Conservation (phyloP, 106 monocot genomes). For the Xerophyta viscosa region DNA sequence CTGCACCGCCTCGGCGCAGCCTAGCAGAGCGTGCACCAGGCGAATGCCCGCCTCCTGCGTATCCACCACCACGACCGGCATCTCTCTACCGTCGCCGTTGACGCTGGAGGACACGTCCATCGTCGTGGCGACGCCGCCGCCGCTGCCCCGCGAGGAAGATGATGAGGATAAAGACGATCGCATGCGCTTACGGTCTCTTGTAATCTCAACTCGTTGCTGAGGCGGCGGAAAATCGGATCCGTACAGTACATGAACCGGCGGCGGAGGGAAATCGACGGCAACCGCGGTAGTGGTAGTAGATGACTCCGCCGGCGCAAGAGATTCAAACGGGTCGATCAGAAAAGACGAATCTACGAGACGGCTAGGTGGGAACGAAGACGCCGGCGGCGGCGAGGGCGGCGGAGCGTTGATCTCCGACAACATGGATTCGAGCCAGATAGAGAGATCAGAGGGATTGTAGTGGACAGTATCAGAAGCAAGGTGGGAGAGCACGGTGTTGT, state of each 20-base stretch:
- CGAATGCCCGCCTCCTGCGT: conserved; percentile 79
- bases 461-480: conserved; percentile 63
- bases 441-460: conserved; percentile 87
- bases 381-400: conserved; percentile 15
- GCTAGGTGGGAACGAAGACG: too few species aligned
- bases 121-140: too few species aligned
- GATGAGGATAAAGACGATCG: conserved; percentile 43
- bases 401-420: conserved; percentile 67
- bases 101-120: too few species aligned
- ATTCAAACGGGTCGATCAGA: too few species aligned
- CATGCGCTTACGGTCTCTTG: conserved; percentile 47
- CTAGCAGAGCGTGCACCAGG: conserved; percentile 70
- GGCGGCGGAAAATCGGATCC: too few species aligned
- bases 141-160: conserved; percentile 18
- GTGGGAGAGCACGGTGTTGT: conserved; percentile 43
- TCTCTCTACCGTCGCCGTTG: too few species aligned
- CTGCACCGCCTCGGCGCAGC: conserved; percentile 83
- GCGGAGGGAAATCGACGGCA: too few species aligned
- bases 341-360: too few species aligned
- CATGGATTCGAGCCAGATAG: conserved; percentile 73
- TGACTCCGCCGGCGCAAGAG: too few species aligned
- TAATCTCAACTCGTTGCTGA: neutral
- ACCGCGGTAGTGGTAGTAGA: neutral
- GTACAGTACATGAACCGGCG: too few species aligned
- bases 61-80: conserved; percentile 50